Evolutionary conservation across 768 basidiomycete genomes (phyloP).

Genomic region (Rhodotorula paludigena): DNA sequence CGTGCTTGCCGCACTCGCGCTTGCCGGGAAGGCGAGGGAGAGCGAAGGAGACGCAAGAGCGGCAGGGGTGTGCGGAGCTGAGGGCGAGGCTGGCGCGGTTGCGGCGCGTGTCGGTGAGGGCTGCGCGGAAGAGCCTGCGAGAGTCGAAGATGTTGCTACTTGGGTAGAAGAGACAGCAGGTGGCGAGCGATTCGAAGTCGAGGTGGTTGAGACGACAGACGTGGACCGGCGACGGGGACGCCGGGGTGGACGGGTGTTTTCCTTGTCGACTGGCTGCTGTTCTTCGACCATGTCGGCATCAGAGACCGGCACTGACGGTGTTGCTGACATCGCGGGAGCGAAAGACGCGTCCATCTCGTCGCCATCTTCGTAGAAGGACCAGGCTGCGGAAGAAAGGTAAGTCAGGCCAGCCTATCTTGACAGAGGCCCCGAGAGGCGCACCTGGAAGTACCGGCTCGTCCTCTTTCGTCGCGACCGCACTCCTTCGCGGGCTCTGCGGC

Average conservation of each 20-base stretch:
- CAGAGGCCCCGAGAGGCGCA: neutral
- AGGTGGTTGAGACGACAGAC: neutral
- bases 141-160: neutral
- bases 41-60: neutral
- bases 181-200: neutral
- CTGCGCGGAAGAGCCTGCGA: too few species aligned
- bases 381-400: neutral
- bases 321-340: neutral
- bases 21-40: neutral
- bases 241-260: neutral
- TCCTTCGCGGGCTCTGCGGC: constrained; percentile 1
- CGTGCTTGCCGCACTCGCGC: neutral
- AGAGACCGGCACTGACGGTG: neutral
- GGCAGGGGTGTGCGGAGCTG: neutral
- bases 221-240: neutral
- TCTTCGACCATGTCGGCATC: neutral
- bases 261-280: neutral
- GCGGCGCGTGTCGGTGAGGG: too few species aligned
- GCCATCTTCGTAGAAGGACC: constrained; percentile 22
- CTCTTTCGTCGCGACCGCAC: neutral
- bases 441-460: neutral
- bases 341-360: neutral
- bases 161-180: too few species aligned
- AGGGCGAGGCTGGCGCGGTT: too few species aligned
- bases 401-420: neutral